Evolutionary conservation across 2,329 filamentous ascomycete species (phyloP).

Genomic region (Diaporthe ampelina): DNA sequence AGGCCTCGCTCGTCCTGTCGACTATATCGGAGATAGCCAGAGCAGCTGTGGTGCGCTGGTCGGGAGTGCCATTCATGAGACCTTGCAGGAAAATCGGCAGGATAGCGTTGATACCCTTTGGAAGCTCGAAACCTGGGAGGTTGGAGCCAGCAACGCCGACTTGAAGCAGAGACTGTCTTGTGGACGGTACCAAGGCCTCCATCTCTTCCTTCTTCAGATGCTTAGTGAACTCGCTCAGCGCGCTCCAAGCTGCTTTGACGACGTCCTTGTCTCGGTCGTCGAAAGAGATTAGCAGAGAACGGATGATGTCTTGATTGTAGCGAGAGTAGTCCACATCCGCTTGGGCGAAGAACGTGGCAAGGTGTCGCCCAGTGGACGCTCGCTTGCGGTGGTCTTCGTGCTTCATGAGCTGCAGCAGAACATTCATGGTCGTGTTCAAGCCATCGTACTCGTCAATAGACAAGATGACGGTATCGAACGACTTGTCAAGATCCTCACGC

Average conservation of each 20-base stretch:
- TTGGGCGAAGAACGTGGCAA: constrained; percentile 87
- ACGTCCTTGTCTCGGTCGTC: constrained; percentile 87
- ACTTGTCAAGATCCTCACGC: constrained; percentile 78
- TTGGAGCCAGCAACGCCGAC: constrained; percentile 89
- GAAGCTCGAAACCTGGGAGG: constrained; percentile 88
- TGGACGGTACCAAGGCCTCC: constrained; percentile 91
- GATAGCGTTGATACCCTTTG: constrained; percentile 97
- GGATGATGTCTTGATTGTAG: constrained; percentile 96
- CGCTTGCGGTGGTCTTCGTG: constrained; percentile 92
- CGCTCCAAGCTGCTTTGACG: constrained; percentile 90
- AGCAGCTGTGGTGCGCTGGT: constrained; percentile 92
- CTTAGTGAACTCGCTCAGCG: constrained; percentile 88
- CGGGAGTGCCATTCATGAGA: constrained; percentile 94
- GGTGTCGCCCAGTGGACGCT: constrained; percentile 81
- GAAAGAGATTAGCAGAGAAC: constrained; percentile 90
- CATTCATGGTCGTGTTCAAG: constrained; percentile 94
- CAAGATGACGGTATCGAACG: constrained; percentile 90
- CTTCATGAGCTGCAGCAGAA: constrained; percentile 88
- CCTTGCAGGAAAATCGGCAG: constrained; percentile 97
- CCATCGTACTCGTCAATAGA: constrained; percentile 98
- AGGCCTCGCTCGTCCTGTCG: constrained; percentile 88
- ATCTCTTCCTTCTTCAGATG: constrained; percentile 96
- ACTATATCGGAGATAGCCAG: constrained; percentile 96
- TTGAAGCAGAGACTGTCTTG: constrained; percentile 86
- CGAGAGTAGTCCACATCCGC: constrained; percentile 91